Conservation (phyloP, 495 filamentous ascomycete species). For the Penicillium ochrochloron region DNA sequence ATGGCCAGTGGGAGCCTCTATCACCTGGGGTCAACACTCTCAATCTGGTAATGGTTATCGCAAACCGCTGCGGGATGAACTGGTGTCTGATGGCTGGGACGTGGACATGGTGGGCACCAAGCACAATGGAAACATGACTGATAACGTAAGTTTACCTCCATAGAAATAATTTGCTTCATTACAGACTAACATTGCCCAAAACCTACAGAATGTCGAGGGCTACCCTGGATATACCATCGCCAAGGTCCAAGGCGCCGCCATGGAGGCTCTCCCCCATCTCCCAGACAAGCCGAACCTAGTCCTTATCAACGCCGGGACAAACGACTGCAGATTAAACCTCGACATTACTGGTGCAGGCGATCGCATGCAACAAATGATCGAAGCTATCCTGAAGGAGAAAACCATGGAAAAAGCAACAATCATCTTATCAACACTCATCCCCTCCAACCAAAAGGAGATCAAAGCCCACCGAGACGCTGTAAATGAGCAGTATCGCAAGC, state of each 20-base stretch:
- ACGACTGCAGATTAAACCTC: neutral
- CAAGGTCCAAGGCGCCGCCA: neutral
- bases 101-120: conserved; percentile 4
- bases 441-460: neutral
- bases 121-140: neutral
- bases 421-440: conserved; percentile 1
- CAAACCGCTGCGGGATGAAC: neutral
- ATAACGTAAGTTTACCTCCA: neutral
- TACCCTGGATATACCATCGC: neutral
- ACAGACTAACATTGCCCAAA: neutral
- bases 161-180: neutral
- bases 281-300: neutral
- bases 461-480: neutral
- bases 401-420: neutral
- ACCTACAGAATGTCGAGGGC: neutral
- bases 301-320: conserved; percentile 1
- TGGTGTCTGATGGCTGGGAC: neutral
- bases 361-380: neutral
- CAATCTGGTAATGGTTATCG: conserved; percentile 2
- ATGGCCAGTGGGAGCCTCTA: neutral
- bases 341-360: neutral
- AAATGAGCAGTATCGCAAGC: neutral
- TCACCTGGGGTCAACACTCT: conserved; percentile 4
- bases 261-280: neutral
- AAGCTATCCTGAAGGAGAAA: neutral